phyloP scores from a whole-genome alignment of 345 rosid genomes.

The Brassica rapa region DNA sequence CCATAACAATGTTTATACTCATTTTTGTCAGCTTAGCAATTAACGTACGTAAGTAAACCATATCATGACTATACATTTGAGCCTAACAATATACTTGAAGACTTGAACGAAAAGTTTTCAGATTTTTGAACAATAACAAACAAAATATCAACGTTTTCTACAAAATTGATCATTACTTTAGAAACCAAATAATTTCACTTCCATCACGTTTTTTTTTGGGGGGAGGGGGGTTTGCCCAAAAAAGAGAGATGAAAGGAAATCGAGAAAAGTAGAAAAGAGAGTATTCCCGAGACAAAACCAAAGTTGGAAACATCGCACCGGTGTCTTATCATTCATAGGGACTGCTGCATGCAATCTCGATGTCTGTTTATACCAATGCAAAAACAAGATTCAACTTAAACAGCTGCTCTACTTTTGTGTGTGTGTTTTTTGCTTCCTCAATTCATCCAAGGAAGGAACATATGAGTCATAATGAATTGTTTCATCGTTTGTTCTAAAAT shows the following conservation, averaged over 20 bases:
- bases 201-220: constrained; percentile 10
- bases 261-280: background rate
- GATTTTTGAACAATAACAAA: constrained; percentile 7
- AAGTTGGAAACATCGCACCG: constrained; percentile 36
- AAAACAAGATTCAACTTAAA: background rate
- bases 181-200: constrained; percentile 20
- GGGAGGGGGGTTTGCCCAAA: background rate
- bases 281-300: constrained; percentile 34
- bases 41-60: background rate
- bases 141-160: background rate
- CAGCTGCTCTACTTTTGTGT: background rate
- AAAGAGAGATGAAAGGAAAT: background rate
- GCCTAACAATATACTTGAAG: background rate
- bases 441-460: background rate
- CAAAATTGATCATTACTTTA: constrained; percentile 8
- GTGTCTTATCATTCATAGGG: constrained; percentile 35
- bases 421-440: background rate
- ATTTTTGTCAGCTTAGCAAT: background rate
- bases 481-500: background rate
- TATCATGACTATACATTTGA: background rate
- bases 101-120: background rate
- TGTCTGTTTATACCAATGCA: constrained; percentile 25
- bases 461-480: background rate
- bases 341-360: constrained; percentile 40
- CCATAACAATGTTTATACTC: background rate